Evolutionary conservation across 2,329 filamentous ascomycete genomes (phyloP).

Genomic region (Fusarium sp.): DNA sequence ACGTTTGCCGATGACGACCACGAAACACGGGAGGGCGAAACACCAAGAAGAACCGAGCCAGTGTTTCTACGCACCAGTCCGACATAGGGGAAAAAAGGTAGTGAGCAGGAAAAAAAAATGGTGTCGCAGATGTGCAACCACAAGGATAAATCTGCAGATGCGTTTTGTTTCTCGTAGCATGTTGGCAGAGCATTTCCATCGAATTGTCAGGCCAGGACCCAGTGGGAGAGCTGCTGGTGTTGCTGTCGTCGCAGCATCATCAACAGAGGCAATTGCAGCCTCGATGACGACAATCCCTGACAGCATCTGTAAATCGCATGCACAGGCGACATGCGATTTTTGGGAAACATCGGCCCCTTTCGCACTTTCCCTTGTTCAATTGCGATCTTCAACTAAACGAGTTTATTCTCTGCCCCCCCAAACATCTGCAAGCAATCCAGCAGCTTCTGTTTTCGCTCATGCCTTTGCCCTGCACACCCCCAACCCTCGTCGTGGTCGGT

Average conservation of each 20-base stretch:
- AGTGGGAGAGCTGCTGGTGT: neutral
- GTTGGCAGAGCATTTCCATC: neutral
- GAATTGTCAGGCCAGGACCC: neutral
- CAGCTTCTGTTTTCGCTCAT: neutral
- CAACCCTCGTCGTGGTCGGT: neutral
- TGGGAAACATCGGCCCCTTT: conserved; percentile 13
- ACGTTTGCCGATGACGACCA: conserved; percentile 33
- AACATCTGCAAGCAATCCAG: neutral
- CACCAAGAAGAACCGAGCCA: conserved; percentile 2
- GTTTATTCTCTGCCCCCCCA: neutral
- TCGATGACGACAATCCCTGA: neutral
- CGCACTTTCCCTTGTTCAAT: conserved; percentile 19
- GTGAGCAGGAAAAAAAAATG: neutral
- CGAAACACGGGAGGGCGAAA: conserved; percentile 22
- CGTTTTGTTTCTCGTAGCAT: neutral
- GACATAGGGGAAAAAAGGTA: neutral
- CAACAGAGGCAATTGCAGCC: neutral
- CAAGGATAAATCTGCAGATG: neutral
- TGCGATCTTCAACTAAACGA: conserved; percentile 33
- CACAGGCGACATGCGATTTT: conserved; percentile 19
- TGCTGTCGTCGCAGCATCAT: neutral
- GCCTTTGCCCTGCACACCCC: neutral
- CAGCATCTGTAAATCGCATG: conserved; percentile 18
- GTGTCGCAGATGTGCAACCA: neutral
- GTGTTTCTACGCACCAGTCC: neutral